Percentiles rank a stretch among this genome's conserved stretches.
phyloP scores from a whole-genome alignment of 2,329 filamentous ascomycete species.

The Incumbomyces lentus region DNA sequence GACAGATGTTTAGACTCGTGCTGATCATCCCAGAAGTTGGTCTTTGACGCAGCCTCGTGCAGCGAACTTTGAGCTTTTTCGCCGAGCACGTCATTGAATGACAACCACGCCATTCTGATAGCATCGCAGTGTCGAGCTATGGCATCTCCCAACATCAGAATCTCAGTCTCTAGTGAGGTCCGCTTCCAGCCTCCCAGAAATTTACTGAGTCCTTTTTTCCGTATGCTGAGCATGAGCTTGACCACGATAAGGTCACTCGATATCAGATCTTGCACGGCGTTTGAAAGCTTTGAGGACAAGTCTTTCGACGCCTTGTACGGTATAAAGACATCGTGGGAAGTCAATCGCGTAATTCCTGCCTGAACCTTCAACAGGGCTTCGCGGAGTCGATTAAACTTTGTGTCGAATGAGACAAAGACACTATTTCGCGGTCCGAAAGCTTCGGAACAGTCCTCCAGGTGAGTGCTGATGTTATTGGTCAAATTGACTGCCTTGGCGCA shows the following conservation, averaged over 20 bases:
- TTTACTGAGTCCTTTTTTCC: neutral
- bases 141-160: neutral
- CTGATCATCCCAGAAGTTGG: neutral
- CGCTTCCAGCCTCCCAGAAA: neutral
- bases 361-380: conserved; percentile 1
- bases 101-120: neutral
- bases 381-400: neutral
- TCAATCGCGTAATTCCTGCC: neutral
- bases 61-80: neutral
- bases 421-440: neutral
- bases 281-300: neutral
- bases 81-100: neutral
- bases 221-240: neutral
- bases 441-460: neutral
- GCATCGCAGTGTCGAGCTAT: conserved; percentile 1
- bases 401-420: neutral
- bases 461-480: conserved; percentile 1
- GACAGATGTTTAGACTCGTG: neutral
- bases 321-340: neutral
- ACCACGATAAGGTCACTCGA: conserved; percentile 2
- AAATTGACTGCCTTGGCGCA: conserved; percentile 1
- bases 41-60: neutral
- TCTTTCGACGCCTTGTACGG: conserved; percentile 1
- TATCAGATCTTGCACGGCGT: neutral
- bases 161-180: neutral